Base-by-base conservation (phyloP, 768 basidiomycete genomes). In the Macrocybe gigantea region DNA sequence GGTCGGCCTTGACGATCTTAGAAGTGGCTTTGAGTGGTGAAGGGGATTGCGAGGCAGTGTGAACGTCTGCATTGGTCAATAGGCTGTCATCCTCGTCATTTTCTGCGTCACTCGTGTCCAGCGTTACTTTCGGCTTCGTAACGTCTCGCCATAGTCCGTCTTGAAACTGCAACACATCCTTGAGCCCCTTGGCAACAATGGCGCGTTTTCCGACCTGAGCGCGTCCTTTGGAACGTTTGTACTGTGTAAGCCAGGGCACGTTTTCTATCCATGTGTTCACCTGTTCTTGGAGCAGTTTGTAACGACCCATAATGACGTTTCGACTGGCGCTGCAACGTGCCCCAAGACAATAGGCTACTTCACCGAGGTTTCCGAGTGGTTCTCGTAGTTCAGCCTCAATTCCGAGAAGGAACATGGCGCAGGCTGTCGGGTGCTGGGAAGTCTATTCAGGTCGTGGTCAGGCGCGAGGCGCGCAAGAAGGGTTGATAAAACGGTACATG, bases 201-300 rank as follows among this genome's bases (percentile, higher is more conserved):
- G 70, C 61, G n/a, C 86, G 74, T 60, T 82, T 83, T 8, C 83
- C 65, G 37, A 78, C 65, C 57, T 80, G 83, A 11, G 83, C 76
- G 8, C 81, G 73, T 0, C 82, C 78, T 39, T 66, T 63, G 53
- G 65, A 74, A 62, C 54, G 62, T 41, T 69, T 62, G 51, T 81
- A 82, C 40, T 78, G 74, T 51, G 80, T 74, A 8, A 89, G 68
- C 89, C 88, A 92, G 5, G 86, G 85, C 3, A 91, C 71, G n/a
- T 77, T 74, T 42, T 74, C 68, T 29, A 81, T 76, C 73, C 79
- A 80, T 47, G 72, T 65, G 33, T 74, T 74, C 32, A 89, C 64
- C 47, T 76, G 64, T 55, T 85, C 80, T 56, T 82, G 81, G 30
- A 88, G 61, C 34, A 69, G 53, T 60, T 80, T 84, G 65, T 91